Conservation (phyloP, 2,329 filamentous ascomycete species). For the Xylariaceae sp. region DNA sequence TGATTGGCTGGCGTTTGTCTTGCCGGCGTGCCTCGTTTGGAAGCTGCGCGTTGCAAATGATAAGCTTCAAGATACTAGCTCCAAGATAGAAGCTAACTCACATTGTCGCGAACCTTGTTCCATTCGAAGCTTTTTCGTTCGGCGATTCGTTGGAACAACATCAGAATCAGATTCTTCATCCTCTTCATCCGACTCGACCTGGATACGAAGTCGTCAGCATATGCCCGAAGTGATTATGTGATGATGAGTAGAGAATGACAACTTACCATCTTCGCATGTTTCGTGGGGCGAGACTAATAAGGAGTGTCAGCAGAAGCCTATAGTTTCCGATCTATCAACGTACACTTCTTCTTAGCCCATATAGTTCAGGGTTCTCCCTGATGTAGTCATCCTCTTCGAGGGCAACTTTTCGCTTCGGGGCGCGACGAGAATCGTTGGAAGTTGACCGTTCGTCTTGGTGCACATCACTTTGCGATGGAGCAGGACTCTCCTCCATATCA, state of each 20-base stretch:
- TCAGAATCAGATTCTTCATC: conserved; percentile 76
- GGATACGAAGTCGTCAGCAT: conserved; percentile 9
- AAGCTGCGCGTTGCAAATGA: conserved; percentile 46
- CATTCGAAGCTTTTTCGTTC: conserved; percentile 71
- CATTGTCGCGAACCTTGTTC: conserved; percentile 63
- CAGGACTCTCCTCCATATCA: conserved; percentile 67
- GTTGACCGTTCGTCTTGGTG: conserved; percentile 61
- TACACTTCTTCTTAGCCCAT: conserved; percentile 92
- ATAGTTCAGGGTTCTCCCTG: conserved; percentile 88
- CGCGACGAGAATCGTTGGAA: conserved; percentile 71
- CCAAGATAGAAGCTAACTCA: conserved; percentile 43
- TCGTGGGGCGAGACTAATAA: conserved; percentile 57
- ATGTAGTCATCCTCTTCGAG: conserved; percentile 81
- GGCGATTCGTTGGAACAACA: conserved; percentile 57
- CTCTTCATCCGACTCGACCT: conserved; percentile 50
- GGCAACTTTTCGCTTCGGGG: conserved; percentile 72
- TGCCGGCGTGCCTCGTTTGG: conserved; percentile 61
- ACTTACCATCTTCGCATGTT: conserved; percentile 61
- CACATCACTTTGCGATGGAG: conserved; percentile 49
- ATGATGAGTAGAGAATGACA: background rate
- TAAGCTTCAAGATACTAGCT: conserved; percentile 22
- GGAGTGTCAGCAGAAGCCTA: conserved; percentile 37
- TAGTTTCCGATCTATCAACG: conserved; percentile 38
- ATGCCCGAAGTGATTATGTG: background rate
- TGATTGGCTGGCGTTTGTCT: conserved; percentile 58